phyloP scores from a whole-genome alignment of 2,329 filamentous ascomycete genomes.

The Sarocladium kiliense region DNA sequence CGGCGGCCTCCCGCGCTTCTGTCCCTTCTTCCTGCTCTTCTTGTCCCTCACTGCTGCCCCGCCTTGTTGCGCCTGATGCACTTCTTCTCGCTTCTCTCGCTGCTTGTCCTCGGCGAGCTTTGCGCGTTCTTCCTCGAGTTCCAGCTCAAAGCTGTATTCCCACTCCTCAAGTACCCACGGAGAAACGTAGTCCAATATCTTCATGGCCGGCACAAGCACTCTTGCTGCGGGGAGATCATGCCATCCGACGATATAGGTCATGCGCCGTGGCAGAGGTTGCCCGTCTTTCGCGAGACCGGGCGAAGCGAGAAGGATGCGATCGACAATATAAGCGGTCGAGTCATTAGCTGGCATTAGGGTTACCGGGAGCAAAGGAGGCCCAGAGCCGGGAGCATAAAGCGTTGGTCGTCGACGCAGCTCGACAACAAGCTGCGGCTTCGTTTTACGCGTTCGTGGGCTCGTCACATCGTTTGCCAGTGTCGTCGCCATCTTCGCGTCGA shows the following conservation, averaged over 20 bases:
- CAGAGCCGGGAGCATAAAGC: conserved; percentile 14
- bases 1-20: conserved; percentile 23
- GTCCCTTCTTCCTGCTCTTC: conserved; percentile 10
- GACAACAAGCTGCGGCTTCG: neutral
- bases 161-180: conserved; percentile 51
- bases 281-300: conserved; percentile 26
- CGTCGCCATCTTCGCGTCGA: neutral
- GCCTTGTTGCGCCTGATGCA: neutral
- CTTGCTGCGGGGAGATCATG: conserved; percentile 44
- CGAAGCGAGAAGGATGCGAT: conserved; percentile 41
- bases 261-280: conserved; percentile 32
- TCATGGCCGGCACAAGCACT: conserved; percentile 38
- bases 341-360: conserved; percentile 43
- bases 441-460: neutral
- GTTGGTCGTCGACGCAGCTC: neutral
- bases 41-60: neutral
- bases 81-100: conserved; percentile 8
- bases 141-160: conserved; percentile 34
- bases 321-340: conserved; percentile 51
- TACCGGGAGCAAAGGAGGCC: conserved; percentile 42
- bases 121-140: conserved; percentile 15
- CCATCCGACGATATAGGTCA: conserved; percentile 53
- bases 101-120: conserved; percentile 21
- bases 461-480: neutral
- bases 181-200: conserved; percentile 55